Base-by-base conservation (phyloP, 352 stramenopile species). In the Thraustochytrium sp. region DNA sequence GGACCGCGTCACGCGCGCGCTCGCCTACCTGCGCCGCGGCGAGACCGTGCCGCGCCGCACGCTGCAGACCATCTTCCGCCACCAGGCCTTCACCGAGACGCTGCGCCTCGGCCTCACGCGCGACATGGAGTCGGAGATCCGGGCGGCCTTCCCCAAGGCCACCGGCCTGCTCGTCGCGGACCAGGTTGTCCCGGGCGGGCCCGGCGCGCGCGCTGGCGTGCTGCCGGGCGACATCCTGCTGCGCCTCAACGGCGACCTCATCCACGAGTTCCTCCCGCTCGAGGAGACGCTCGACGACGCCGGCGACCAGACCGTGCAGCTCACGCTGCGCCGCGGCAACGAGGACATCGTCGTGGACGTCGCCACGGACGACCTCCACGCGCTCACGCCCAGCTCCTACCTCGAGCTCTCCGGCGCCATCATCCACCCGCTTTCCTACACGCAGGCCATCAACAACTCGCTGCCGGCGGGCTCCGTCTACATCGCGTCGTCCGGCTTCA, bases 31-130 rank as follows among this genome's bases (percentile, higher is more conserved):
- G 64, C 90, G 93, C 64, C 65, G 88, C 23, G 89, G 9, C 65
- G 90, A 54, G 68, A 82, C 48, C 26, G 92, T 97, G 2, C 85
- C 91, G 0, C 92, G 92, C 4, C 92, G 92, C 1, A 95, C 92
- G 34, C 84, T 95, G 21, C 92, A 96, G 86, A 92, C 91, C 29
- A 94, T 95, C 68, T 94, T 96, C 26, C 87, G 90, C 16, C 92
- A 96, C 87, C 93, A 91, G 18, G 92, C 91, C 26, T 96, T 96
- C 80, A 92, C 96, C 72, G 92, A 97, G 86, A 92, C 95, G 44
- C 84, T 90, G 2, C 88, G 92, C 2, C 89, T 96, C 0, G 93
- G 93, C 0, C 86, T 96, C 1, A 85, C 85, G 0, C 84, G 87
- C 2, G 88, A 92, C 48, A 93, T 90, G 2, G 92, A 96, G 64